Evolutionary conservation across 2,329 filamentous ascomycete species (phyloP).

Genomic region (Exserohilum rostratum): DNA sequence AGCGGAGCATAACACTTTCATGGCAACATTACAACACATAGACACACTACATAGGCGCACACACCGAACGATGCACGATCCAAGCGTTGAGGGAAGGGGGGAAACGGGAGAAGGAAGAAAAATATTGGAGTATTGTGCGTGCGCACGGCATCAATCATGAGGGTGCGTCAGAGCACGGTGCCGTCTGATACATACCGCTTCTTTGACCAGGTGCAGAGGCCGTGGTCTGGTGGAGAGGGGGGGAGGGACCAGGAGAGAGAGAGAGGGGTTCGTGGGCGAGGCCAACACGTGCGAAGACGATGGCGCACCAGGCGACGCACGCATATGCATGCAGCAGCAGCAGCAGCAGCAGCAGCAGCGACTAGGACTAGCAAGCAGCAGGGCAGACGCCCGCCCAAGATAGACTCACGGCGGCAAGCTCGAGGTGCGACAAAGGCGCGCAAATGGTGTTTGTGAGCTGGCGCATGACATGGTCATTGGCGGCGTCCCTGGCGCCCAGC

Average conservation of each 20-base stretch:
- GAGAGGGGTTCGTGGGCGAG: too few relatives aligned
- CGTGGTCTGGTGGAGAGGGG: too few relatives aligned
- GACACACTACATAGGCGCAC: background rate
- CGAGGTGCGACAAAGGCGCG: too few relatives aligned
- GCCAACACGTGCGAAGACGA: slow-evolving; percentile 9
- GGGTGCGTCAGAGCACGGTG: too few relatives aligned
- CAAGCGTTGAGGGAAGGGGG: slow-evolving; percentile 4
- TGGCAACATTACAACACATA: background rate
- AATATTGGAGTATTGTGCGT: background rate
- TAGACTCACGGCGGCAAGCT: slow-evolving; percentile 4
- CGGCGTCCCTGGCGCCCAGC: slow-evolving; percentile 19
- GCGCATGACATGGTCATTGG: slow-evolving; percentile 37
- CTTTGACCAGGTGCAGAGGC: too few relatives aligned
- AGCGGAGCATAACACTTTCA: too few relatives aligned
- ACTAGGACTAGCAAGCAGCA: too few relatives aligned
- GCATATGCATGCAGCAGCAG: slow-evolving; percentile 8
- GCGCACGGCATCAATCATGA: too few relatives aligned
- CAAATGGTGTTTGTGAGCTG: slow-evolving; percentile 18
- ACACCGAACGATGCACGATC: slow-evolving; percentile 12
- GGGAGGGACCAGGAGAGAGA: too few relatives aligned
- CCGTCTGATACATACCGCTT: too few relatives aligned
- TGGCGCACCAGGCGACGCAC: slow-evolving; percentile 1
- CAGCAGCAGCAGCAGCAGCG: background rate
- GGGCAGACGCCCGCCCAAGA: too few relatives aligned
- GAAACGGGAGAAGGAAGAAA: background rate